phyloP scores from a whole-genome alignment of 176 grass and related monocot genomes.

The Aegilops sharonensis region DNA sequence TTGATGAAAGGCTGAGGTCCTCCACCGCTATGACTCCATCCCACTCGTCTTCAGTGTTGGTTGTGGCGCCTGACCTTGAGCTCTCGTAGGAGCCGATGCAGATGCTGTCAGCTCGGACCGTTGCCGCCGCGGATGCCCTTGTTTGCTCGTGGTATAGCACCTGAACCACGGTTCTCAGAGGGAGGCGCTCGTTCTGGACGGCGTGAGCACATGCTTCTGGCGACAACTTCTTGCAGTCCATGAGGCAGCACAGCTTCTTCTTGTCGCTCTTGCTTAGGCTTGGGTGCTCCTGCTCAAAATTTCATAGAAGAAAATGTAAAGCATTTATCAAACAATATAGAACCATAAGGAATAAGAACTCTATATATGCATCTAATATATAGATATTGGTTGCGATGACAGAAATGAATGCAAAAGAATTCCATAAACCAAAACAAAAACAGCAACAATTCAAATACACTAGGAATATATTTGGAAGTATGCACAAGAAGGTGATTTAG shows the following conservation, averaged over 20 bases:
- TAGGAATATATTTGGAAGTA: conserved; percentile 3
- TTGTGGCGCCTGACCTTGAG: conserved; percentile 87
- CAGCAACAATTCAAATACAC: neutral
- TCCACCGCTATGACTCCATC: conserved; percentile 50
- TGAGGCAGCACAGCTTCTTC: conserved; percentile 78
- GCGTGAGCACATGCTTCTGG: conserved; percentile 69
- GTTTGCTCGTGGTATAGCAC: conserved; percentile 87
- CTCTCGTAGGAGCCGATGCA: conserved; percentile 79
- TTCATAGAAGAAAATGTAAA: neutral
- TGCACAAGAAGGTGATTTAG: neutral
- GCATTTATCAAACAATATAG: neutral
- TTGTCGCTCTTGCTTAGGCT: conserved; percentile 77
- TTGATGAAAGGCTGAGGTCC: conserved; percentile 42
- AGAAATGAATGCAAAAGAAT: neutral
- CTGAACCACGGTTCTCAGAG: conserved; percentile 80
- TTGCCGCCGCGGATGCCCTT: conserved; percentile 55
- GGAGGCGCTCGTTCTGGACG: conserved; percentile 92
- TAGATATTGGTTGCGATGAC: neutral
- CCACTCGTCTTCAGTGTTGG: conserved; percentile 88
- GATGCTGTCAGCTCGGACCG: conserved; percentile 59
- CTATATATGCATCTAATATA: neutral
- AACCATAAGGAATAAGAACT: neutral
- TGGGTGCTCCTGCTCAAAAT: conserved; percentile 77
- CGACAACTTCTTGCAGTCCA: conserved; percentile 88
- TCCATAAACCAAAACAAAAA: neutral